phyloP scores from a whole-genome alignment of 1,139 yeast genomes.

The Debaryomycetaceae sp. region DNA sequence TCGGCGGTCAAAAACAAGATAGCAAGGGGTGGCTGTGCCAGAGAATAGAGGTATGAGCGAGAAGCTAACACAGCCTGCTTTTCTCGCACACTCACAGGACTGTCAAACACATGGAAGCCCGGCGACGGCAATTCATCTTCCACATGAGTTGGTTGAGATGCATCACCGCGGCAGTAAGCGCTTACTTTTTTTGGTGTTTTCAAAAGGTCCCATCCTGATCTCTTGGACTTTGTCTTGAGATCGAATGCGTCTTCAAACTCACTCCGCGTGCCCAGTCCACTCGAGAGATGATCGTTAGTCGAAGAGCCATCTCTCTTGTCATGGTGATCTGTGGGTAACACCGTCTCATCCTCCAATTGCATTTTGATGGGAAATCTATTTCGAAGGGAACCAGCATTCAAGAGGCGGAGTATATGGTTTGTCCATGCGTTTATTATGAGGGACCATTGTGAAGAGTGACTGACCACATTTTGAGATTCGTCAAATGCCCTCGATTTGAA shows the following conservation, averaged over 20 bases:
- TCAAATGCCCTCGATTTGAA: too few relatives aligned
- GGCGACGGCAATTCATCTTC: not conserved
- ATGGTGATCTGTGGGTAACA: not conserved
- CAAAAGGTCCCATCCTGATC: too few relatives aligned
- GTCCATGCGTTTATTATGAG: not conserved
- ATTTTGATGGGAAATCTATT: too few relatives aligned
- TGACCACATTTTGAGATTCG: not conserved
- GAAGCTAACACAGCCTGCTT: not conserved
- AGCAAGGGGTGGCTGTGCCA: conserved; percentile 5
- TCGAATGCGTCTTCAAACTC: not conserved
- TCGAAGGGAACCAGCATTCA: too few relatives aligned
- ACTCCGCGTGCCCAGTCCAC: not conserved
- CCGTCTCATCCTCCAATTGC: not conserved
- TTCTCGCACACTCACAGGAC: not conserved
- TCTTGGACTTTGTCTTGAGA: not conserved
- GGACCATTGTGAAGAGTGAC: not conserved
- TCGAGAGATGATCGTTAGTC: not conserved
- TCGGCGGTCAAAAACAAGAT: conserved; percentile 10
- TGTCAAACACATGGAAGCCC: not conserved
- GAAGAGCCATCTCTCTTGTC: not conserved
- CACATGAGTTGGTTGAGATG: too few relatives aligned
- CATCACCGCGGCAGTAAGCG: not conserved
- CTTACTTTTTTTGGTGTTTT: too few relatives aligned
- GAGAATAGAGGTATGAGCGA: conserved; percentile 24
- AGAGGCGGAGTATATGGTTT: not conserved